These are phyloP conservation scores for Polygonum maritimum DNA, from an alignment of 148 eudicot genomes.

Conservation along the genomic window DNA sequence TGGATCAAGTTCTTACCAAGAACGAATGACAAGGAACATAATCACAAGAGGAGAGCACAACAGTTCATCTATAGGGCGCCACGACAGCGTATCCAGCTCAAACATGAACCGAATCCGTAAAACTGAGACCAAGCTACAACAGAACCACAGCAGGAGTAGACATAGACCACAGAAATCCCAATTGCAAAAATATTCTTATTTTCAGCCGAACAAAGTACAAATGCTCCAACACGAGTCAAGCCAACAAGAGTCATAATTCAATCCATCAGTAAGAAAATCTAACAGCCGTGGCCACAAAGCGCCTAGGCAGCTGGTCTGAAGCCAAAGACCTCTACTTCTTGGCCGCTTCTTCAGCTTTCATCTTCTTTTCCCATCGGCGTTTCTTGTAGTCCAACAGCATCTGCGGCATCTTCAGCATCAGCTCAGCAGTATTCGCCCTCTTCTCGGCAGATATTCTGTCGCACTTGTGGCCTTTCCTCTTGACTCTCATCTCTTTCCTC, in stretches of 20 bases:
- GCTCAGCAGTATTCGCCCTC: constrained; percentile 59
- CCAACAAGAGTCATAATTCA: not conserved
- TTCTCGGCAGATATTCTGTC: constrained; percentile 76
- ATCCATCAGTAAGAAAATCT: not conserved
- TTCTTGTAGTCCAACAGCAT: constrained; percentile 76
- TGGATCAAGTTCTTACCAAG: too few relatives aligned
- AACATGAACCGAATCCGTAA: not conserved
- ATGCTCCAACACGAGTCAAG: not conserved
- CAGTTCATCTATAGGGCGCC: too few relatives aligned
- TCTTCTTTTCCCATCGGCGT: constrained; percentile 87
- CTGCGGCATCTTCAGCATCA: constrained; percentile 82
- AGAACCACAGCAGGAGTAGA: not conserved
- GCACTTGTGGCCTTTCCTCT: constrained; percentile 80
- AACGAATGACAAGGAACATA: too few relatives aligned
- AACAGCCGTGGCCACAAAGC: too few relatives aligned
- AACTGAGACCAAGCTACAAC: not conserved
- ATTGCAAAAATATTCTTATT: not conserved
- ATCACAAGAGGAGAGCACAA: too few relatives aligned
- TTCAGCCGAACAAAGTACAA: not conserved
- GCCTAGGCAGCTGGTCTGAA: not conserved
- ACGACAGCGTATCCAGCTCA: not conserved
- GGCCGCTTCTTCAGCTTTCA: constrained; percentile 54
- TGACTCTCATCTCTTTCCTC: constrained; percentile 69
- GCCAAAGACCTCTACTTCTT: constrained; percentile 6
- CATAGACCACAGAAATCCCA: not conserved